Conservation (phyloP, 768 basidiomycete species). For the Phaeotremella fagi region DNA sequence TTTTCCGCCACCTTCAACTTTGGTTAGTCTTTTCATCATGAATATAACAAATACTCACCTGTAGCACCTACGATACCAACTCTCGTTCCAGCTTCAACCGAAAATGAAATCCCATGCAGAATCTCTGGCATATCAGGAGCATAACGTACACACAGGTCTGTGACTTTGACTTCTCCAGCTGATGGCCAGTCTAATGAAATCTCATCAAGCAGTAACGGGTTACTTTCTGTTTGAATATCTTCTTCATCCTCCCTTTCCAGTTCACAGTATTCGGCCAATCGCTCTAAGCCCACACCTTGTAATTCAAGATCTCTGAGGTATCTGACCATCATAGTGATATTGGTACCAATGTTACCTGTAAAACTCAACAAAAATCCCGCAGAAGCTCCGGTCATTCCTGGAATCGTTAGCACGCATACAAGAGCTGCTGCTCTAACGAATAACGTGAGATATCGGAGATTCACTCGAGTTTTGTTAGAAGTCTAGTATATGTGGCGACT, state of each 20-base stretch:
- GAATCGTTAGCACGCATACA: slow-evolving; percentile 8
- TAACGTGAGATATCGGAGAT: slow-evolving; percentile 16
- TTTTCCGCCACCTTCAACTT: slow-evolving; percentile 43
- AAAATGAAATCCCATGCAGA: slow-evolving; percentile 36
- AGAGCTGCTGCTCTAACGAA: slow-evolving; percentile 20
- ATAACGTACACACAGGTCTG: slow-evolving; percentile 22
- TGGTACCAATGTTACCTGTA: slow-evolving; percentile 14
- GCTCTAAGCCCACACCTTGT: slow-evolving; percentile 27
- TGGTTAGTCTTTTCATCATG: too few species aligned
- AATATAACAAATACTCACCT: too few species aligned
- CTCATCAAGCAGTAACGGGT: too few species aligned
- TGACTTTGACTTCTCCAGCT: slow-evolving; percentile 11
- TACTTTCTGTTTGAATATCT: slow-evolving; percentile 2
- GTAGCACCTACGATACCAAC: slow-evolving; percentile 44
- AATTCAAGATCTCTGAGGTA: slow-evolving; percentile 25
- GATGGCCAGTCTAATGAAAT: slow-evolving; percentile 16
- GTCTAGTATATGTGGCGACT: not conserved
- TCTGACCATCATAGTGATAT: slow-evolving; percentile 19
- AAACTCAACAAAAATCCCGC: slow-evolving; percentile 35
- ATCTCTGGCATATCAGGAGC: slow-evolving; percentile 35
- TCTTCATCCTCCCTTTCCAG: slow-evolving; percentile 36
- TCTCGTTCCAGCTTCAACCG: slow-evolving; percentile 24
- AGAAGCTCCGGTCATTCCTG: slow-evolving; percentile 18
- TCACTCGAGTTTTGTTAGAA: slow-evolving; percentile 14
- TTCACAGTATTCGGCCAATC: slow-evolving; percentile 30